Percentiles rank a stretch among this genome's conserved stretches.
Evolutionary conservation across 805 yeast genomes (phyloP).

Genomic region (Wickerhamomyces pijperi): DNA sequence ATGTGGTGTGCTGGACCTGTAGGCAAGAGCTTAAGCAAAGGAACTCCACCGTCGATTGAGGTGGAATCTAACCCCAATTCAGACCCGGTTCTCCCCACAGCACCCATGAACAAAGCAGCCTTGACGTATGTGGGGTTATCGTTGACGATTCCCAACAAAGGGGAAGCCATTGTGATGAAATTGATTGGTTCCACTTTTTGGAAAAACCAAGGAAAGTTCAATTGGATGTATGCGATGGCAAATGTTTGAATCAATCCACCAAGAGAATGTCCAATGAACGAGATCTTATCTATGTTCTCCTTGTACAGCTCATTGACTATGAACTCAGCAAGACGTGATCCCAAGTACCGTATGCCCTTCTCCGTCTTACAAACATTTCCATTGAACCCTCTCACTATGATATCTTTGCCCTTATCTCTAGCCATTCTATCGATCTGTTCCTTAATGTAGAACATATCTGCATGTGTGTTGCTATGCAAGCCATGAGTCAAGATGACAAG

Average conservation of each 20-base stretch:
- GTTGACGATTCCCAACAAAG: conserved; percentile 63
- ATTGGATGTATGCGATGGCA: conserved; percentile 60
- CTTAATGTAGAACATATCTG: conserved; percentile 65
- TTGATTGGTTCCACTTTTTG: conserved; percentile 47
- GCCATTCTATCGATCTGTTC: conserved; percentile 47
- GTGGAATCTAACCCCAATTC: conserved; percentile 50
- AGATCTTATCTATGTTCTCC: conserved; percentile 38
- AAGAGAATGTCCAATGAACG: conserved; percentile 70
- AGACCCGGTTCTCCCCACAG: conserved; percentile 74
- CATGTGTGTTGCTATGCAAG: conserved; percentile 61
- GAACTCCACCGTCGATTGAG: conserved; percentile 30
- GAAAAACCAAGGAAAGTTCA: conserved; percentile 63
- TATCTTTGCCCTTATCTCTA: conserved; percentile 32
- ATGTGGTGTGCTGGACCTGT: conserved; percentile 56
- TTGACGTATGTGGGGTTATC: conserved; percentile 72
- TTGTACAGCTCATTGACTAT: conserved; percentile 37
- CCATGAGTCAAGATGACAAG: conserved; percentile 70
- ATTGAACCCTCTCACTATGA: conserved; percentile 57
- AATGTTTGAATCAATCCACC: conserved; percentile 75
- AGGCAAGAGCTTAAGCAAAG: conserved; percentile 52
- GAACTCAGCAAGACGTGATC: conserved; percentile 60
- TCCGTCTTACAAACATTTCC: conserved; percentile 74
- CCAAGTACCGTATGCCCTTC: conserved; percentile 64
- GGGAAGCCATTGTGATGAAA: conserved; percentile 65
- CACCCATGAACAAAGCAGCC: conserved; percentile 57